Percentiles rank a stretch among this genome's conserved stretches.
These are phyloP conservation scores for Nitzschia palea DNA, from an alignment of 108 stramenopile genomes.

Conservation along the genomic window DNA sequence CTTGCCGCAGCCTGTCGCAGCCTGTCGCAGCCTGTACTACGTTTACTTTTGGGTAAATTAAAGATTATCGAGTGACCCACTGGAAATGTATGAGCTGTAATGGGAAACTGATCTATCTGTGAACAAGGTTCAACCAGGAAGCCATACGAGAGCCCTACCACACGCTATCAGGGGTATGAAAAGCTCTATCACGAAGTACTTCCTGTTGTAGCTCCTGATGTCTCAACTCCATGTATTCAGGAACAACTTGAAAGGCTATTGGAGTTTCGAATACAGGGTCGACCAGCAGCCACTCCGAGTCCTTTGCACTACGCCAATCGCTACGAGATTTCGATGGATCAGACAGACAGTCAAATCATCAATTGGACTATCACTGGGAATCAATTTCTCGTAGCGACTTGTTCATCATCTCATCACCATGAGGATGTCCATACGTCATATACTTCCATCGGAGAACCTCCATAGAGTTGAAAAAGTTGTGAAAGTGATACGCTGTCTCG, in stretches of 20 bases:
- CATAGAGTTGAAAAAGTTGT: slow-evolving; percentile 45
- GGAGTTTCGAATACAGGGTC: not conserved
- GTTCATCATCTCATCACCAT: slow-evolving; percentile 5
- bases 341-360: not conserved
- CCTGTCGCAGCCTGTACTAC: no score
- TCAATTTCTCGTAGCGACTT: slow-evolving; percentile 2
- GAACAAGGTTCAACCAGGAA: no score
- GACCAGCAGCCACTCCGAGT: not conserved
- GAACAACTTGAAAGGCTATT: not conserved
- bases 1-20: no score
- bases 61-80: no score
- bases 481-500: slow-evolving; percentile 58
- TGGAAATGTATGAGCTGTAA: no score
- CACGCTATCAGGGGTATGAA: not conserved
- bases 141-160: no score
- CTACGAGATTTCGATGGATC: not conserved
- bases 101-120: no score
- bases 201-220: not conserved
- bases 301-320: not conserved
- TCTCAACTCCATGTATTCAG: not conserved
- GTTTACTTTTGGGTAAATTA: no score
- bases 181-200: not conserved
- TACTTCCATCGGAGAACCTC: slow-evolving; percentile 45
- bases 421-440: slow-evolving; percentile 54
- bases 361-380: not conserved